These are phyloP conservation scores for Coprinopsis cinerea DNA, from an alignment of 768 basidiomycete genomes.

Conservation along the genomic window DNA sequence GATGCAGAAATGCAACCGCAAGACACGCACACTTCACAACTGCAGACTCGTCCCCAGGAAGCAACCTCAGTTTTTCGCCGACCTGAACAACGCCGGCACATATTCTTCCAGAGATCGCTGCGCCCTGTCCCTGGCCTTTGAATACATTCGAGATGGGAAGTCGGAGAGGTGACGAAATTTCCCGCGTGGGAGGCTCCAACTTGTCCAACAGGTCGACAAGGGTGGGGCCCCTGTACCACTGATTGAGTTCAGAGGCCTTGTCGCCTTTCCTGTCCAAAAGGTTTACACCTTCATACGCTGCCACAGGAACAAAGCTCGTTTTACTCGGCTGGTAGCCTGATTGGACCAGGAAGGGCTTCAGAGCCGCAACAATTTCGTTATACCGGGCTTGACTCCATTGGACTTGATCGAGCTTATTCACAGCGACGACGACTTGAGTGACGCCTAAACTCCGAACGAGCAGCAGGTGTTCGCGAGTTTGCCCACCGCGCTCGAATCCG, in stretches of 20 bases:
- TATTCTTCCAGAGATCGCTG: slow-evolving; percentile 76
- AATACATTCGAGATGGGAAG: slow-evolving; percentile 95
- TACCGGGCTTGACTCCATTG: slow-evolving; percentile 80
- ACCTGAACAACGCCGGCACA: slow-evolving; percentile 88
- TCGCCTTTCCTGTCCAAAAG: slow-evolving; percentile 48
- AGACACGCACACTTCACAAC: slow-evolving; percentile 55
- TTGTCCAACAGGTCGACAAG: slow-evolving; percentile 79
- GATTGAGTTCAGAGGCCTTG: slow-evolving; percentile 39
- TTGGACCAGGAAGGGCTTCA: slow-evolving; percentile 79
- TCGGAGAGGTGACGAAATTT: slow-evolving; percentile 71
- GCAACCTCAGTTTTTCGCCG: slow-evolving; percentile 78
- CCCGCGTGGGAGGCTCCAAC: slow-evolving; percentile 74
- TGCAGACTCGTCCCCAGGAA: slow-evolving; percentile 90
- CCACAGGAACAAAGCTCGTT: slow-evolving; percentile 82
- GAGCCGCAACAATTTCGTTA: slow-evolving; percentile 68
- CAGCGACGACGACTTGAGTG: slow-evolving; percentile 81
- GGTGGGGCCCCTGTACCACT: slow-evolving; percentile 86
- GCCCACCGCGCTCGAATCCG: slow-evolving; percentile 90
- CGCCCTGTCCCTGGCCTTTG: slow-evolving; percentile 76
- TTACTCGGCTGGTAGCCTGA: slow-evolving; percentile 81
- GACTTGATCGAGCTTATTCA: slow-evolving; percentile 97
- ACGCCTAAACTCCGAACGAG: slow-evolving; percentile 92
- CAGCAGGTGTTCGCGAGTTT: slow-evolving; percentile 91
- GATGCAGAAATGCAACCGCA: not conserved
- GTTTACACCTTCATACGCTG: slow-evolving; percentile 87